Conservation (phyloP, 176 grass and related monocot species). For the Raddia guianensis region DNA sequence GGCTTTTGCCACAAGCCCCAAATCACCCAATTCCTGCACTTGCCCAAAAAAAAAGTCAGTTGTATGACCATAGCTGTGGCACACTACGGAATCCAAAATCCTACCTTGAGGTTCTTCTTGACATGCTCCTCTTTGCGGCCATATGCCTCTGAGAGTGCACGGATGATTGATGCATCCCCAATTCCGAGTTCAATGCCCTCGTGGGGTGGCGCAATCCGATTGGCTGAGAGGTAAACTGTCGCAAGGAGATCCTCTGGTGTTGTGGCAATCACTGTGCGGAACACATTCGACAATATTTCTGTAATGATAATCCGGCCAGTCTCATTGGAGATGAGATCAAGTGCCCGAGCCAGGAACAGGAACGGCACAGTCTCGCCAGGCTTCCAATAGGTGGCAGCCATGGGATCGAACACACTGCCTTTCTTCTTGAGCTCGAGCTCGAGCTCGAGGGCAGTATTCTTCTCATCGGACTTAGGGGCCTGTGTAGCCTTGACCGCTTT, state of each 20-base stretch:
- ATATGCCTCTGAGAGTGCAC: constrained; percentile 90
- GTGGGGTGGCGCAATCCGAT: constrained; percentile 85
- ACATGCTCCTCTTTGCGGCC: constrained; percentile 95
- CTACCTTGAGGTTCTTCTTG: constrained; percentile 76
- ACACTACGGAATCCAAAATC: constrained; percentile 26
- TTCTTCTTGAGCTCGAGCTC: constrained; percentile 79
- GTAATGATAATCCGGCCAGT: constrained; percentile 78
- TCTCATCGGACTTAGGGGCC: not conserved
- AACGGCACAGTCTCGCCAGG: constrained; percentile 80
- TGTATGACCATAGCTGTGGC: constrained; percentile 4
- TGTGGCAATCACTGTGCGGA: constrained; percentile 80
- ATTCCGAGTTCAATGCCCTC: constrained; percentile 96
- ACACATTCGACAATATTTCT: constrained; percentile 90
- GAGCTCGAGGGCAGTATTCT: not conserved
- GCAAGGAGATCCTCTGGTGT: constrained; percentile 81
- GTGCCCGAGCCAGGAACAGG: constrained; percentile 75
- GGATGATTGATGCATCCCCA: constrained; percentile 86
- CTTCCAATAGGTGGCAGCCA: constrained; percentile 76
- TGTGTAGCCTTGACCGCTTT: constrained; percentile 35
- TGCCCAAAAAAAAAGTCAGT: constrained; percentile 11
- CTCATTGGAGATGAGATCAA: constrained; percentile 92
- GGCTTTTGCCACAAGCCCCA: constrained; percentile 92
- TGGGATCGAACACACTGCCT: constrained; percentile 66
- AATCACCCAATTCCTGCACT: constrained; percentile 77
- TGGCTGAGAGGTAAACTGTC: constrained; percentile 89